Evolutionary conservation across 2,329 filamentous ascomycete species (phyloP), one percentile per base, ranked within the genome.

Genomic region (Trichocomaceae sp.): DNA sequence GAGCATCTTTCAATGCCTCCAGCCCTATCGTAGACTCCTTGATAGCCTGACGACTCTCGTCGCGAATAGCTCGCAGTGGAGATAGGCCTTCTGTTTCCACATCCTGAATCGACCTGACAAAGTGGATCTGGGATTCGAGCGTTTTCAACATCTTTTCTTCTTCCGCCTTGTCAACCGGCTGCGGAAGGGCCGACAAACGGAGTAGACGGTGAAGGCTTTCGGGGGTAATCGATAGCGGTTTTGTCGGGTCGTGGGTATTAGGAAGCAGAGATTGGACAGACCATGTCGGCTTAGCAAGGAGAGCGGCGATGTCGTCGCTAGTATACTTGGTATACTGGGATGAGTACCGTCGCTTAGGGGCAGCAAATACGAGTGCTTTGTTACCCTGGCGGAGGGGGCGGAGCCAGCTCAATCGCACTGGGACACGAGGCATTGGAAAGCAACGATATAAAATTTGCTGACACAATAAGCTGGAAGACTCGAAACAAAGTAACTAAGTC

Each of bases 151-250:
- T 89, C 23, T 77, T 72, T 0, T 75, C 64, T 68, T 95, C 86
- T 62, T 90, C 85, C 50, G 77, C 77, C 1, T 75, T 60, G 1
- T 77, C 77, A 17, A 77, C 72, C 0, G 92, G 90, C 1, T 79
- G 79, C 0, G 92, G 90, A 0, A 99, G 84, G 13, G 92, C 91
- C 3, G 91, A 95, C 39, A 97, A 84, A 17, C 88, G 87, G 35
- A 96, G 84, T 9, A 97, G 83, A 69, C 96, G 92, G 62, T 83
- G 83, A 0, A 97, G 80, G 68, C 90, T 84, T 45, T 82, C 68
- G 0, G 83, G 75, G 0, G 86, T 84, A 58, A 95, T 76, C 66
- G 63, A 66, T 52, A 60, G 63, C 3, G 57, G 63, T 17, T 45
- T 69, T 35, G 35, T 59, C 44, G 53, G 69, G 54, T 52, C 69